Percentiles rank a stretch among this genome's conserved stretches.
phyloP scores from a whole-genome alignment of 139 green algal genomes.

The Coccomyxa sp. region DNA sequence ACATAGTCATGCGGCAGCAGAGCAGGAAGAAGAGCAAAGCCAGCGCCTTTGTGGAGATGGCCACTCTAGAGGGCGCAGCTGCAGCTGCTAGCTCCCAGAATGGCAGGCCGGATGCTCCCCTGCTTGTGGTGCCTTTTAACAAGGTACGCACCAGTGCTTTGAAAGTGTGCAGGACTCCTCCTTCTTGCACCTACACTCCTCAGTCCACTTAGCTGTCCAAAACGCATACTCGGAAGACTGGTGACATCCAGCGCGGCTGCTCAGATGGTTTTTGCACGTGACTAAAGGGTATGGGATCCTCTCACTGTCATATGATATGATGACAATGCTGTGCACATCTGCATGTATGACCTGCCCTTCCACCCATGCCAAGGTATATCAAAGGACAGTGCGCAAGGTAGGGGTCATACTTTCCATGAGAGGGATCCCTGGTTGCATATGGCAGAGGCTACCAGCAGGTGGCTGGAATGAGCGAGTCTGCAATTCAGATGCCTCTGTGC shows the following conservation, averaged over 20 bases:
- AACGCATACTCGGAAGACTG: background rate
- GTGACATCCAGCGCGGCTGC: background rate
- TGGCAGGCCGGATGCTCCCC: constrained; percentile 17
- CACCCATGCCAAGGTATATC: too few species aligned
- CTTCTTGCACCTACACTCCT: background rate
- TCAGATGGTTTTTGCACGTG: background rate
- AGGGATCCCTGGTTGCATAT: too few species aligned
- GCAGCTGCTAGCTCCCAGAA: constrained; percentile 18
- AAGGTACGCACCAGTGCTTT: constrained; percentile 15
- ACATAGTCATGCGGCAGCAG: constrained; percentile 46
- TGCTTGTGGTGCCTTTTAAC: constrained; percentile 36
- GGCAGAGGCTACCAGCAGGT: too few species aligned
- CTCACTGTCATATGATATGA: too few species aligned
- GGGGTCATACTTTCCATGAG: too few species aligned
- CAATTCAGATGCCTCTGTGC: too few species aligned
- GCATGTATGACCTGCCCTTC: too few species aligned
- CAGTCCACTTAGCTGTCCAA: background rate
- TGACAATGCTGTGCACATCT: too few species aligned
- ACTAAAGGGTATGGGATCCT: background rate
- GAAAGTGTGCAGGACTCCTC: background rate
- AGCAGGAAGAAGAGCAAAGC: constrained; percentile 44
- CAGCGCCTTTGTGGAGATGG: constrained; percentile 62
- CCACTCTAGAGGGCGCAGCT: constrained; percentile 10
- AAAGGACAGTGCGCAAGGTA: too few species aligned
- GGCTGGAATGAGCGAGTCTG: too few species aligned